Base-by-base conservation (phyloP, 2,329 filamentous ascomycete species). In the Cordyceps cateniannulata region DNA sequence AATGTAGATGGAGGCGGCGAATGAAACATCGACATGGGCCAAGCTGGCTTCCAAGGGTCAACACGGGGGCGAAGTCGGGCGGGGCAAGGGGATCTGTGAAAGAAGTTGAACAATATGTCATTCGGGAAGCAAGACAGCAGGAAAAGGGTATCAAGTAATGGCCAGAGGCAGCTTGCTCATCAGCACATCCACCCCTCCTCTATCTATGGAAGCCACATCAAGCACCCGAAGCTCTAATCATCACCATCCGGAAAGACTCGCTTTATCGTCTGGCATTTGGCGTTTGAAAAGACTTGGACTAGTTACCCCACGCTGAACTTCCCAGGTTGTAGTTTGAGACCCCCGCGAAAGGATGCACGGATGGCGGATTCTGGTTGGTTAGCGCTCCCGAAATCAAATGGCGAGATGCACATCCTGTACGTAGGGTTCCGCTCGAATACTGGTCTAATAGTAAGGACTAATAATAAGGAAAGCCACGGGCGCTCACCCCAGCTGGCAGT, bases 341-440 rank as follows among this genome's bases (percentile, higher is more conserved):
- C 25, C 53, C 53, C 53, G 40, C 40, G 25, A 25, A 44, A 47
- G 25, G 27, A 56, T 56, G 53, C 40, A 9, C 53, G 24, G 25
- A 35, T 47, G 25, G 53, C n/a, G 25, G n/a, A 35, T 24, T 56
- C 40, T 56, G 54, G 54, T 56, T 56, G 54, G 54, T 35, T 35
- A 12, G 20, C 22, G 20, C 24, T 16, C 12, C 5, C 32, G 32
- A 35, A 35, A 35, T 6, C 18, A 54, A 35, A 24, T 16, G 8
- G 27, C 29, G 10, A 14, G 22, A 40, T 49, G 54, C 54, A 44
- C 5, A 48, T 35, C 32, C 32, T 40, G 54, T 40, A 57, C 32
- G 54, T 40, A 57, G 54, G 54, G 54, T 48, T 20, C 54, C 12
- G 42, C 7, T 27, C 10, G 25, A 56, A 18, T 38, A 20, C 22